Conservation (phyloP, 2,329 filamentous ascomycete genomes). For the Diaporthe sp. region DNA sequence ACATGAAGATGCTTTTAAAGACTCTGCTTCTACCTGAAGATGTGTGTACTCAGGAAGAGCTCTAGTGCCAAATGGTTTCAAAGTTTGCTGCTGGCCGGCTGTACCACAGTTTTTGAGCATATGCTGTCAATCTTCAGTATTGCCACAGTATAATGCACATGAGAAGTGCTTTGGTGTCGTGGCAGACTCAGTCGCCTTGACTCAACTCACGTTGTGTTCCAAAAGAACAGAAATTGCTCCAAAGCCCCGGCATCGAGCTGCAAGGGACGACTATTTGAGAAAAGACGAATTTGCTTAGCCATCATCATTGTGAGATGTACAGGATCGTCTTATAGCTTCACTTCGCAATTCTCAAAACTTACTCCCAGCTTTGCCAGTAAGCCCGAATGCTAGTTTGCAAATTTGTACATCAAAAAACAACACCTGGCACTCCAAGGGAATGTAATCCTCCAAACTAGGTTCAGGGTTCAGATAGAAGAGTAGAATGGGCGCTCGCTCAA, state of each 20-base stretch:
- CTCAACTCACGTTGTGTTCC: background rate
- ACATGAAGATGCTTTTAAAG: background rate
- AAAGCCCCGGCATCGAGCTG: background rate
- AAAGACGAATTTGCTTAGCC: background rate
- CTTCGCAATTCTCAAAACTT: background rate
- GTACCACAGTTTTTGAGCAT: background rate
- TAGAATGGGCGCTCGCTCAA: background rate
- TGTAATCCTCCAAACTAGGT: background rate
- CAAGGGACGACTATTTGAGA: background rate
- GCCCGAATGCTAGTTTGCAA: background rate
- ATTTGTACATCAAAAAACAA: background rate
- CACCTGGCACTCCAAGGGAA: background rate
- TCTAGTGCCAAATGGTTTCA: background rate
- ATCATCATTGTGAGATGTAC: background rate
- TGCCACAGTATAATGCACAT: background rate
- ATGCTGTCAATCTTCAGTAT: background rate
- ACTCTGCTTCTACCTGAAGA: background rate
- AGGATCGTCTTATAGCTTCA: background rate
- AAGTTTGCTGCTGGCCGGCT: background rate
- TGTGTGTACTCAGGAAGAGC: background rate
- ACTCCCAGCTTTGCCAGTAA: background rate
- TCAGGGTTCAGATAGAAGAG: background rate
- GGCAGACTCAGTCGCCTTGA: background rate
- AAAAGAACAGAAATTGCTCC: background rate
- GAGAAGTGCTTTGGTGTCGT: background rate